A percentile compares a stretch with the other conserved stretches of the same genome.
Evolutionary conservation across 805 yeast species (phyloP).

Genomic region (Monosporozyma aquatica): DNA sequence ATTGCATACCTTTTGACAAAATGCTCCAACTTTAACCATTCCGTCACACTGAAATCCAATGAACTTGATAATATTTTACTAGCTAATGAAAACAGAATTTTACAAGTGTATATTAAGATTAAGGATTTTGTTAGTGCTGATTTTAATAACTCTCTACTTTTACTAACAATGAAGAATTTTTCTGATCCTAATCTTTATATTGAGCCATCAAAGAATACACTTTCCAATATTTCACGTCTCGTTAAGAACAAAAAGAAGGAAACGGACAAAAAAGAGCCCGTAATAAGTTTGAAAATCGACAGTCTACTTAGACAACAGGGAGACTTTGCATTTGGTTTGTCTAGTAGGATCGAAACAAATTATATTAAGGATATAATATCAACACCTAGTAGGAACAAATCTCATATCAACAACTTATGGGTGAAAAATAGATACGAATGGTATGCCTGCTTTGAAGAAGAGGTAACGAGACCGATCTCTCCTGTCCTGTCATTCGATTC

Average conservation of each 20-base stretch:
- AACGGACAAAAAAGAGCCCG: constrained; percentile 10
- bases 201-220: constrained; percentile 12
- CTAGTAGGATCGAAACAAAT: constrained; percentile 36
- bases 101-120: constrained; percentile 37
- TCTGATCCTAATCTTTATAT: constrained; percentile 36
- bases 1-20: constrained; percentile 43
- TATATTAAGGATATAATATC: constrained; percentile 32
- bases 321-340: constrained; percentile 43
- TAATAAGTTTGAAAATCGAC: constrained; percentile 16
- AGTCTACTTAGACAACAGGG: constrained; percentile 27
- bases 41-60: constrained; percentile 21
- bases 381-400: constrained; percentile 6
- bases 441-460: constrained; percentile 30
- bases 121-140: constrained; percentile 28
- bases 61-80: constrained; percentile 27
- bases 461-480: constrained; percentile 32
- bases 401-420: constrained; percentile 27
- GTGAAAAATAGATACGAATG: constrained; percentile 26
- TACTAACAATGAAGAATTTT: constrained; percentile 35
- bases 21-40: constrained; percentile 28
- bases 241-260: constrained; percentile 16
- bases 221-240: constrained; percentile 8
- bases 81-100: constrained; percentile 35
- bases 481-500: constrained; percentile 37
- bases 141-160: constrained; percentile 35